A percentile compares a stretch with the other conserved stretches of the same genome.
Conservation (phyloP, 1,284 basidiomycete species). For the Ganoderma lingzhi region DNA sequence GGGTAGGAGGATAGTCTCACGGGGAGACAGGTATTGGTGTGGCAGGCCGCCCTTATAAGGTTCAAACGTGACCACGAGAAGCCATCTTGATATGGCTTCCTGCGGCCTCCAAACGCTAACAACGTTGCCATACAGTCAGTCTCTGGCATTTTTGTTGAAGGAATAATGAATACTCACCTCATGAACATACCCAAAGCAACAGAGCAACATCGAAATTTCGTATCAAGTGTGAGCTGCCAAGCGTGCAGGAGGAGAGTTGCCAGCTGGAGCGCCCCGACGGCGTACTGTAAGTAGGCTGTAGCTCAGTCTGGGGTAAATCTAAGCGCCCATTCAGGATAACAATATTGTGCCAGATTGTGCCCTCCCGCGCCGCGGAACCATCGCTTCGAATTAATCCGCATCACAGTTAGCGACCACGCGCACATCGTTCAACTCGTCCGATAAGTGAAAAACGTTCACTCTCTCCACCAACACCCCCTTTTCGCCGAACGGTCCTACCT, state of each 20-base stretch:
- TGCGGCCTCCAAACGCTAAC: neutral
- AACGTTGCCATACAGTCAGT: neutral
- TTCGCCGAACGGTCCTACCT: neutral
- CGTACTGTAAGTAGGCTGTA: no score
- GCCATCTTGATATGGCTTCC: slow-evolving; percentile 4
- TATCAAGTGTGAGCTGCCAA: neutral
- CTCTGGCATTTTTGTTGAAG: neutral
- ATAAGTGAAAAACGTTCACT: neutral
- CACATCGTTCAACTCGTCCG: slow-evolving; percentile 6
- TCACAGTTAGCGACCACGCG: neutral
- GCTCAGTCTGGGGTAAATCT: neutral
- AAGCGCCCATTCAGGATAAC: slow-evolving; percentile 14
- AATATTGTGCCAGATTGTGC: no score
- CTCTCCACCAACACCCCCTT: neutral
- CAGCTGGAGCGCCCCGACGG: no score
- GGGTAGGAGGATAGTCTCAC: neutral
- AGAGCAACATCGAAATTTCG: neutral
- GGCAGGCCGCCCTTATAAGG: neutral
- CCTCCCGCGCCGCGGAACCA: neutral
- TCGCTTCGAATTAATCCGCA: neutral
- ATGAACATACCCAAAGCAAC: neutral
- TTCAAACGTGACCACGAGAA: neutral
- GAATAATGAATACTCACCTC: no score
- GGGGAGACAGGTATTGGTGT: neutral
- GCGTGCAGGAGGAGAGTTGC: no score